Base-by-base conservation (phyloP, 2,329 filamentous ascomycete genomes). In the Colletotrichum spaethianum region DNA sequence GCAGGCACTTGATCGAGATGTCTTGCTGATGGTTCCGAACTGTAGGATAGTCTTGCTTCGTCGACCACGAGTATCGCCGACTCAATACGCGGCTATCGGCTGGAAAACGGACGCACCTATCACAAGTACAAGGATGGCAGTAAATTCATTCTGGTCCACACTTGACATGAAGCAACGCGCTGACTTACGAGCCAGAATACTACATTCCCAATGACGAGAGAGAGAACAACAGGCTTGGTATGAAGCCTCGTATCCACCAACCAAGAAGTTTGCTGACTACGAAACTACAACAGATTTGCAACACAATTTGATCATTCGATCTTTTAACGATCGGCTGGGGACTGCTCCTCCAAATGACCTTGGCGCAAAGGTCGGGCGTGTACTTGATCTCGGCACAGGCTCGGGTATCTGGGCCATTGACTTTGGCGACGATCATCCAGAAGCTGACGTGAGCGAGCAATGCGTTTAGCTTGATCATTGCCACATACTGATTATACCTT, bases 351-450 rank as follows among this genome's bases (percentile, higher is more conserved):
- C 77, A 0, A 75, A 74, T 4, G 81, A 82, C 0, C 61, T 72
- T 9, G 76, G 66, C 8, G 70, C 69, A 9, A 70, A 77, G 18
- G 53, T 79, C 16, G 53, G 71, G 7, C 78, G 77, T 5, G 78
- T 83, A 9, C 78, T 88, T 1, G 86, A 88, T 76, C 75, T 86
- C 46, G 85, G 86, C 20, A 86, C 84, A 1, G 86, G 86, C 0
- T 87, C 85, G 7, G 85, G 84, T n/a, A 75, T 80, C 11, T 84
- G 83, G 82, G 80, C 81, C 3, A 82, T 87, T 8, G 85, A 87
- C 66, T 83, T 86, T 74, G 84, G 77, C 28, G 78, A 80, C 33
- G 73, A 76, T 4, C 77, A 80, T n/a, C 79, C 81, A 0, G 75
- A 79, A 20, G 73, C 80, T 11, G 63, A 80, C 70, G 80, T 75